A percentile compares a stretch with the other conserved stretches of the same genome.
Conservation (phyloP, 768 basidiomycete genomes). For the Termitomyces sp. region DNA sequence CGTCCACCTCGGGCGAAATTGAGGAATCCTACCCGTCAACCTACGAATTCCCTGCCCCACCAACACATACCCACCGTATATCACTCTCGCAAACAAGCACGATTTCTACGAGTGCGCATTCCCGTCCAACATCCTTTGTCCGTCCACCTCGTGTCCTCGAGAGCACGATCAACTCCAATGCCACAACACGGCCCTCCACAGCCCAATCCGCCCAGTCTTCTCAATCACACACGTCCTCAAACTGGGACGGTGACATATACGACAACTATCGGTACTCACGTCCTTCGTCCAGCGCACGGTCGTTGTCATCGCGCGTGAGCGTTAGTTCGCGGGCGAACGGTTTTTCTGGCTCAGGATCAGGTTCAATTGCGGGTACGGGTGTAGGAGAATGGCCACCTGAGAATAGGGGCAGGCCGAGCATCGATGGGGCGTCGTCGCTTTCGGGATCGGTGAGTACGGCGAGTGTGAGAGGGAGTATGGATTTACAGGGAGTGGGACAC, state of each 20-base stretch:
- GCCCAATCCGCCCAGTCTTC: conserved; percentile 14
- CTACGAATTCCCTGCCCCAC: conserved; percentile 8
- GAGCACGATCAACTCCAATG: background rate
- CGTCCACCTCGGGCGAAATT: background rate
- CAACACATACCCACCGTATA: conserved; percentile 3
- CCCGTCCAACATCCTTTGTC: conserved; percentile 2
- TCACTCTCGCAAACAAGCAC: background rate
- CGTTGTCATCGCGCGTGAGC: conserved; percentile 2
- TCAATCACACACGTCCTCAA: conserved; percentile 10
- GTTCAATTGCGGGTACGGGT: background rate
- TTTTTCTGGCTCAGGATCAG: background rate
- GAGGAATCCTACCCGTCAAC: background rate
- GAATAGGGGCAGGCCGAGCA: background rate
- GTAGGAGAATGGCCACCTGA: conserved; percentile 1
- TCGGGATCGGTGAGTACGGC: background rate
- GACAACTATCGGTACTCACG: conserved; percentile 76
- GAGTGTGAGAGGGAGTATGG: conserved; percentile 2
- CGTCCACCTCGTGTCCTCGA: background rate
- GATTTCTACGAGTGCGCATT: conserved; percentile 5
- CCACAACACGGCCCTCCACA: conserved; percentile 2
- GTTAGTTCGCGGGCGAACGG: conserved; percentile 3
- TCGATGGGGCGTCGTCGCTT: background rate
- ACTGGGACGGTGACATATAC: conserved; percentile 61
- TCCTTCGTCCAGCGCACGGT: conserved; percentile 41
- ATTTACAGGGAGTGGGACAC: background rate